These are phyloP conservation scores for Botrytis porri DNA, from an alignment of 2,329 filamentous ascomycete genomes.

Conservation along the genomic window DNA sequence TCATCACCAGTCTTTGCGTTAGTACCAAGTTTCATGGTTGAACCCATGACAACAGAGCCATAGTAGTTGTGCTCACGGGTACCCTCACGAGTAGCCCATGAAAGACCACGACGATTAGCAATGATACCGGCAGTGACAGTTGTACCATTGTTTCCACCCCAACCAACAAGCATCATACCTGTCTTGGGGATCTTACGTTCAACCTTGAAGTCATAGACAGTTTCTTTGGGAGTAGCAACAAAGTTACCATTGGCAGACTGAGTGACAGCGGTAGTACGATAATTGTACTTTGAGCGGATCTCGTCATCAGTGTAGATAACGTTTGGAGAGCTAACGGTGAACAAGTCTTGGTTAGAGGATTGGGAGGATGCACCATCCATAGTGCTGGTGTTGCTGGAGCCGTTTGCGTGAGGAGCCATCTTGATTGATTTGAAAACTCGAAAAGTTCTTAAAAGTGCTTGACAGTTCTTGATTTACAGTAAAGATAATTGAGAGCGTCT, in stretches of 20 bases:
- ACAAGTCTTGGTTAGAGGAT: constrained; percentile 57
- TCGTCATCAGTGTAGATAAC: constrained; percentile 84
- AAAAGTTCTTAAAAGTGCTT: constrained; percentile 19
- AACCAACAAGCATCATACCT: constrained; percentile 96
- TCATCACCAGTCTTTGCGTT: constrained; percentile 81
- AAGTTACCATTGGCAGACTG: constrained; percentile 67
- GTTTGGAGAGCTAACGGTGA: constrained; percentile 88
- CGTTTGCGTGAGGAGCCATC: constrained; percentile 92
- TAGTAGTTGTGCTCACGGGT: constrained; percentile 90
- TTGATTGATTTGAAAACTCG: constrained; percentile 39
- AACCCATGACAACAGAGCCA: constrained; percentile 94
- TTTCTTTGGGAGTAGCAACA: constrained; percentile 82
- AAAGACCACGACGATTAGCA: constrained; percentile 82
- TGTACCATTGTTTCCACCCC: constrained; percentile 97
- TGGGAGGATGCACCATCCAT: constrained; percentile 49
- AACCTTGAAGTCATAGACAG: constrained; percentile 94
- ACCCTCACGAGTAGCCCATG: constrained; percentile 93
- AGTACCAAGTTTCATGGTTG: constrained; percentile 92
- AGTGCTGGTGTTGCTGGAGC: constrained; percentile 54
- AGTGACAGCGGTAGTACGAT: constrained; percentile 86
- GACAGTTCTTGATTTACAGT: constrained; percentile 17
- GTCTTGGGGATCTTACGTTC: constrained; percentile 90
- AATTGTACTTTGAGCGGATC: constrained; percentile 93
- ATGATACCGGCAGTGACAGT: constrained; percentile 97
- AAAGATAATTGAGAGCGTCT: constrained; percentile 6